Conservation (phyloP, 805 yeast species). For the Candida oleophila region DNA sequence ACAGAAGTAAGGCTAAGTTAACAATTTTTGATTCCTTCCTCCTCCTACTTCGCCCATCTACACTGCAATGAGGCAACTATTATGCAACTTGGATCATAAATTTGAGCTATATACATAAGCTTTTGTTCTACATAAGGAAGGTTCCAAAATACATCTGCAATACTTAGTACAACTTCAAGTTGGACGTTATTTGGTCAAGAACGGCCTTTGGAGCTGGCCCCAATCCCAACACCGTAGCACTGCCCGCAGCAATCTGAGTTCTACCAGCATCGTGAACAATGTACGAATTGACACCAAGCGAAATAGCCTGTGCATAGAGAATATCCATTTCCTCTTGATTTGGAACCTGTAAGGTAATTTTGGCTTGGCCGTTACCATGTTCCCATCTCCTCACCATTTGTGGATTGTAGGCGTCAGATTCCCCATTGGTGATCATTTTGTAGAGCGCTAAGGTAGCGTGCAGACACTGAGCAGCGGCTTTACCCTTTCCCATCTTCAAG, state of each 20-base stretch:
- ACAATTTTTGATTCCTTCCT: too few relatives aligned
- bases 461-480: slow-evolving; percentile 95
- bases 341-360: slow-evolving; percentile 78
- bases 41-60: too few relatives aligned
- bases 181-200: slow-evolving; percentile 79
- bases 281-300: slow-evolving; percentile 73
- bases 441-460: slow-evolving; percentile 96
- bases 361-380: slow-evolving; percentile 82
- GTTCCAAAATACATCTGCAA: background rate
- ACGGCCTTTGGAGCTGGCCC: slow-evolving; percentile 93
- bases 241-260: slow-evolving; percentile 94
- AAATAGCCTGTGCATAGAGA: slow-evolving; percentile 76
- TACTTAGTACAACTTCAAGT: slow-evolving; percentile 63
- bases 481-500: slow-evolving; percentile 90
- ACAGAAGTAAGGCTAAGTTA: too few relatives aligned
- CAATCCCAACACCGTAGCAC: slow-evolving; percentile 92
- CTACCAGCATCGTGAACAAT: slow-evolving; percentile 95
- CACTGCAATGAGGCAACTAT: too few relatives aligned
- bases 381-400: slow-evolving; percentile 72
- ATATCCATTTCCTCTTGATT: slow-evolving; percentile 70
- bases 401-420: slow-evolving; percentile 57
- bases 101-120: too few relatives aligned
- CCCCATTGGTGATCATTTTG: slow-evolving; percentile 57
- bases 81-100: too few relatives aligned
- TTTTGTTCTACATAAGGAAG: background rate